Conservation (phyloP, 257 asterid genomes). For the Asclepias syriaca region DNA sequence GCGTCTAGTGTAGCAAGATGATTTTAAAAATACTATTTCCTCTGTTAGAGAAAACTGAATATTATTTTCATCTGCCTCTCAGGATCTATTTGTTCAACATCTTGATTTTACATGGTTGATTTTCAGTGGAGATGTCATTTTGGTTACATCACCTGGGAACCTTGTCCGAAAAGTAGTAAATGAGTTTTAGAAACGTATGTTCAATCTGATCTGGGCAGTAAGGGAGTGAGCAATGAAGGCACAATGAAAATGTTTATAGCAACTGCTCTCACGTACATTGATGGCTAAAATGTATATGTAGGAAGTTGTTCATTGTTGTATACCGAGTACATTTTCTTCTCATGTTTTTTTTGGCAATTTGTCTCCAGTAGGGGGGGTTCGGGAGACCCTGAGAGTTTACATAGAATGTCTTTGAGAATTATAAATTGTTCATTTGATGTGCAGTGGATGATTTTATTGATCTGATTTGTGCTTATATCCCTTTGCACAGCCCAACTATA, state of each 20-base stretch:
- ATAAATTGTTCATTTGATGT: not conserved
- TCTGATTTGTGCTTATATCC: not conserved
- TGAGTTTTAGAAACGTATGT: not conserved
- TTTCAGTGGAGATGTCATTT: not conserved
- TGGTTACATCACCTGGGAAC: not conserved
- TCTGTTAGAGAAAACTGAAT: not conserved
- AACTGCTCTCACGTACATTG: not conserved
- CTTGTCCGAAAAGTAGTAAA: not conserved
- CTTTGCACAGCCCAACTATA: not conserved
- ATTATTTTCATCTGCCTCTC: not conserved
- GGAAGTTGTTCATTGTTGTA: not conserved
- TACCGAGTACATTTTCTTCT: not conserved
- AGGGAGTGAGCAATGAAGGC: not conserved
- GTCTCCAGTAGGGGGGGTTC: no score
- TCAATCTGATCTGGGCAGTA: not conserved
- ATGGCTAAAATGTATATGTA: not conserved
- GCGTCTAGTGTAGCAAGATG: not conserved
- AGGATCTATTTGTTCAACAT: conserved; percentile 29
- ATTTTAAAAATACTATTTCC: not conserved
- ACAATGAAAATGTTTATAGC: not conserved
- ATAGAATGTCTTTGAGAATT: not conserved
- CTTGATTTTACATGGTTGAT: conserved; percentile 7
- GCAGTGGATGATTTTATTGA: not conserved
- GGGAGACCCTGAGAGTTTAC: not conserved
- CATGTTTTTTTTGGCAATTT: not conserved